phyloP scores from a whole-genome alignment of 1,284 basidiomycete species.

The Apiotrichum laibachii region DNA sequence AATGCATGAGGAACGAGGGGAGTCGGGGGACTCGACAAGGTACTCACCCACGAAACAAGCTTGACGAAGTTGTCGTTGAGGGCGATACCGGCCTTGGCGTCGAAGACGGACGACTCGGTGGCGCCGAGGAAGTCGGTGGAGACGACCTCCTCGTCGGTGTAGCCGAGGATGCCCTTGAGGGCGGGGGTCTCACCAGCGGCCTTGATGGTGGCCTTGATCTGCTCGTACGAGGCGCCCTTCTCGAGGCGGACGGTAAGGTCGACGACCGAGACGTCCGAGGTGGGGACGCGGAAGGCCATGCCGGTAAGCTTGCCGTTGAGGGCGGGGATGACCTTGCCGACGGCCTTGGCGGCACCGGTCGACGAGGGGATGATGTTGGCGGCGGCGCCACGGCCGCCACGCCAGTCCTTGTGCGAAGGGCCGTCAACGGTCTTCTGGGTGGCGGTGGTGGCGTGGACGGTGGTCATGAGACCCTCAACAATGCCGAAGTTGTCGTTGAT shows the following conservation, averaged over 20 bases:
- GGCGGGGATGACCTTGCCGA: constrained; percentile 96
- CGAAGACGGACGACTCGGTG: constrained; percentile 78
- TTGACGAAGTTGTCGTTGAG: constrained; percentile 94
- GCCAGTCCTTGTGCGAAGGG: constrained; percentile 74
- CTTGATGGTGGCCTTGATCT: constrained; percentile 88
- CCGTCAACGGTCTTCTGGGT: constrained; percentile 99
- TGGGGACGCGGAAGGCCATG: constrained; percentile 97
- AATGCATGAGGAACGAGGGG: too few species aligned
- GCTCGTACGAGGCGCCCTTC: constrained; percentile 79
- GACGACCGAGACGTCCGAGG: constrained; percentile 95
- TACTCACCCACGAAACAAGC: constrained; percentile 90
- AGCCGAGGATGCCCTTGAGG: constrained; percentile 78
- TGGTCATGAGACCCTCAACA: constrained; percentile 96
- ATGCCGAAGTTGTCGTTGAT: constrained; percentile 94
- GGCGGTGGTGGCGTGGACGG: constrained; percentile 93
- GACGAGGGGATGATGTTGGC: constrained; percentile 99
- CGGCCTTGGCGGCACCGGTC: constrained; percentile 98
- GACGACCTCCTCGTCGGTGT: constrained; percentile 94
- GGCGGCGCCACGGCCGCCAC: constrained; percentile 91
- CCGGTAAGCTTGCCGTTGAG: constrained; percentile 96
- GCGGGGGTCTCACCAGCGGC: constrained; percentile 68
- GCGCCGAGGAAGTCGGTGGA: constrained; percentile 90
- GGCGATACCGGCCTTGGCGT: constrained; percentile 88
- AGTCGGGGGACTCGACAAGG: too few species aligned
- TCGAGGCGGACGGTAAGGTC: constrained; percentile 93